Percentiles rank a stretch among this genome's conserved stretches.
Evolutionary conservation across 148 eudicot species (phyloP).

Genomic region (Vaccinium myrtillus): DNA sequence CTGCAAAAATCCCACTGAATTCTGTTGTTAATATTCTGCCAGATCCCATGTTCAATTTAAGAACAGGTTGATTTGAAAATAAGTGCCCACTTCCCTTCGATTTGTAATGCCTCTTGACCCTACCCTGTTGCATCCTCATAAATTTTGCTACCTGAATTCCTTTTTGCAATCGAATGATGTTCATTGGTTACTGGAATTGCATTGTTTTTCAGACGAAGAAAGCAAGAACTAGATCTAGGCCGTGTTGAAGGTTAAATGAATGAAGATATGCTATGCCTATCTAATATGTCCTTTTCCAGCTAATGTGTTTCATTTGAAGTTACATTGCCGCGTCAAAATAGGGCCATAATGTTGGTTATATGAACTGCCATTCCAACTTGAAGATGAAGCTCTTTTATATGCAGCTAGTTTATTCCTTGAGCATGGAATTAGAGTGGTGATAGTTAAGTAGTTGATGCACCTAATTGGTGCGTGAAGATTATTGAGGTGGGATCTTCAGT

Average conservation of each 20-base stretch:
- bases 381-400: background rate
- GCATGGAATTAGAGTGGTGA: background rate
- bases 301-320: background rate
- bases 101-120: background rate
- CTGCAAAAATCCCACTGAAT: background rate
- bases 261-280: background rate
- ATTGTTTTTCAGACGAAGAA: background rate
- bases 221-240: background rate
- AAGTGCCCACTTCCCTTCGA: background rate
- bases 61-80: background rate
- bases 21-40: background rate
- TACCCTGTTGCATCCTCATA: background rate
- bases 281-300: background rate
- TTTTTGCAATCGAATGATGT: background rate
- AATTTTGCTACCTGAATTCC: background rate
- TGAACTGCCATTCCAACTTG: background rate
- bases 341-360: background rate
- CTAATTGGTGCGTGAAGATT: background rate
- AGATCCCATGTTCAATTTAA: background rate
- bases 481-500: background rate
- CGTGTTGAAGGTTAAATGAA: background rate
- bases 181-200: background rate
- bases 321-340: background rate
- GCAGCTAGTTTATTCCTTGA: background rate
- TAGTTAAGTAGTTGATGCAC: background rate